Conservation (phyloP, 306 rosid species). For the Hippophae gyantsensis region DNA sequence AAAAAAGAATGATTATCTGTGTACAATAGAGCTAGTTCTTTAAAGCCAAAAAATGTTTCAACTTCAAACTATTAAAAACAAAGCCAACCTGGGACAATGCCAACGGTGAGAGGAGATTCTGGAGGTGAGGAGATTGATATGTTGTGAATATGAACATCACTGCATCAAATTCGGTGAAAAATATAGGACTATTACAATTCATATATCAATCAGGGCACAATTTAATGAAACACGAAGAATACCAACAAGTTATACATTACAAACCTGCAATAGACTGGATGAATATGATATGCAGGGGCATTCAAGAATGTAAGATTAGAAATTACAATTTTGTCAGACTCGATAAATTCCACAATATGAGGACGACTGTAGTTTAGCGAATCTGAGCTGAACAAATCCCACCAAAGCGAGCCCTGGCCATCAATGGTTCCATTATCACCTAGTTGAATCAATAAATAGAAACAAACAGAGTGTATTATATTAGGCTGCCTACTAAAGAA, state of each 20-base stretch:
- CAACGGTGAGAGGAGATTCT: constrained; percentile 51
- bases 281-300: constrained; percentile 61
- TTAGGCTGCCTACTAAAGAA: neutral
- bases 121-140: constrained; percentile 37
- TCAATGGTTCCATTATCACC: constrained; percentile 68
- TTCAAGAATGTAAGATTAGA: constrained; percentile 56
- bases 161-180: constrained; percentile 8
- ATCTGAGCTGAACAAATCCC: constrained; percentile 37
- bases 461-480: neutral
- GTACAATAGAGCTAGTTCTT: neutral
- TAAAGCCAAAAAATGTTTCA: neutral
- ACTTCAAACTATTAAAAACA: neutral
- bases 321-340: constrained; percentile 34
- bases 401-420: constrained; percentile 67
- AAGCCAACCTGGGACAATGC: constrained; percentile 59
- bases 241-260: neutral
- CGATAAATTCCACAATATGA: constrained; percentile 46
- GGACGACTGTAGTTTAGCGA: constrained; percentile 54
- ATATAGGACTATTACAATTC: too few relatives aligned
- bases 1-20: neutral
- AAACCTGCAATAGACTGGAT: constrained; percentile 70
- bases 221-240: too few relatives aligned
- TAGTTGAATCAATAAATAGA: constrained; percentile 13
- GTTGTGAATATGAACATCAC: constrained; percentile 40
- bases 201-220: too few relatives aligned